Evolutionary conservation across 768 basidiomycete genomes (phyloP).

Genomic region (Termitomyces sp.): DNA sequence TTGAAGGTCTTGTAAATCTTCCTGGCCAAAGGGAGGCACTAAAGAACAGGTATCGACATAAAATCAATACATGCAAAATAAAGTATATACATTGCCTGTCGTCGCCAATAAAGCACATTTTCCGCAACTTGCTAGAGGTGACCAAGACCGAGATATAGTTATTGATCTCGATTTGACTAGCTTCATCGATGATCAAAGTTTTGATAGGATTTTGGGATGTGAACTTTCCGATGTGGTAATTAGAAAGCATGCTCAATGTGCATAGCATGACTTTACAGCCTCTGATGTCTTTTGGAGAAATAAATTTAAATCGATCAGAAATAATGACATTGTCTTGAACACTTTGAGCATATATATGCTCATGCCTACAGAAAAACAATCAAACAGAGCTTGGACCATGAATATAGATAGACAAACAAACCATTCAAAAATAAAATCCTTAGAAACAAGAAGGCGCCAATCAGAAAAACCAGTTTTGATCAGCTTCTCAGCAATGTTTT

Average conservation of each 20-base stretch:
- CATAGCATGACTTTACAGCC: constrained; percentile 62
- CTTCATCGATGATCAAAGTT: constrained; percentile 60
- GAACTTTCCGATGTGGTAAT: constrained; percentile 25
- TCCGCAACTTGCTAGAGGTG: constrained; percentile 34
- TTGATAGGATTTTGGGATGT: constrained; percentile 34
- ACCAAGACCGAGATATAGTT: constrained; percentile 40
- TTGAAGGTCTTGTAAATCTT: constrained; percentile 55
- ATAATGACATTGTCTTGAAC: constrained; percentile 48
- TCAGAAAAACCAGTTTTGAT: constrained; percentile 42
- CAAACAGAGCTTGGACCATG: not conserved
- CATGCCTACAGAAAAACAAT: constrained; percentile 55
- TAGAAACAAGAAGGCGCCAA: constrained; percentile 71
- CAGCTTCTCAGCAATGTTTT: constrained; percentile 84
- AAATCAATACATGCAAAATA: constrained; percentile 6
- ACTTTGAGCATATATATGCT: constrained; percentile 55
- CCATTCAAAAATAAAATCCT: constrained; percentile 63
- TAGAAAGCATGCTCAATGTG: constrained; percentile 75
- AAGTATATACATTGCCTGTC: constrained; percentile 52
- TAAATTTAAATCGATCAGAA: constrained; percentile 31
- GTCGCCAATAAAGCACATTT: constrained; percentile 62
- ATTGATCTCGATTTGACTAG: constrained; percentile 62
- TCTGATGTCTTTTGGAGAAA: constrained; percentile 20
- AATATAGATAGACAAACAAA: constrained; percentile 22
- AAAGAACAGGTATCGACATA: constrained; percentile 12
- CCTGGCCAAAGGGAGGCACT: constrained; percentile 83